Conservation (phyloP, 1,284 basidiomycete species). For the Inonotus obliquus region DNA sequence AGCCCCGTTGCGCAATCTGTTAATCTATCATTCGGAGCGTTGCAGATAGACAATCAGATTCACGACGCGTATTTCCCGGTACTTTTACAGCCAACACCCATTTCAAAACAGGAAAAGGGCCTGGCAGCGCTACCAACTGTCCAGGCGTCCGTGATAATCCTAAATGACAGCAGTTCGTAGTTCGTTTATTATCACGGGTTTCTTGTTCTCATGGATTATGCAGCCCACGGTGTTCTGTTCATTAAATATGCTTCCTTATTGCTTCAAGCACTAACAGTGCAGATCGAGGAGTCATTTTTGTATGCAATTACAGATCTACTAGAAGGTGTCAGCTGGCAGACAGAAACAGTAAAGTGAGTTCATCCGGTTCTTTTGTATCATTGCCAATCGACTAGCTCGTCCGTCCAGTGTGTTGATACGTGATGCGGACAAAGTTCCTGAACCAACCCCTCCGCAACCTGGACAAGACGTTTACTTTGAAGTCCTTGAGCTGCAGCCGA, state of each 20-base stretch:
- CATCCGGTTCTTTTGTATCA: background rate
- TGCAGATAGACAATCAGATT: constrained; percentile 97
- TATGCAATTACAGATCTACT: constrained; percentile 93
- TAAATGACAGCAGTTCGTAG: constrained; percentile 85
- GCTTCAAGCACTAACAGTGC: constrained; percentile 92
- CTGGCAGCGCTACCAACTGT: constrained; percentile 88
- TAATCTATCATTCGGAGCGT: constrained; percentile 79
- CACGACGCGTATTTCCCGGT: constrained; percentile 97
- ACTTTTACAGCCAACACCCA: constrained; percentile 90
- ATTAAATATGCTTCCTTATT: constrained; percentile 97
- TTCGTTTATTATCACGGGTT: background rate
- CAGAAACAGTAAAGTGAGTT: constrained; percentile 68
- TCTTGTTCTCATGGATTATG: constrained; percentile 1
- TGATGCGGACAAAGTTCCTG: constrained; percentile 72
- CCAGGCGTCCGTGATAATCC: constrained; percentile 82
- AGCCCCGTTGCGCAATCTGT: constrained; percentile 80
- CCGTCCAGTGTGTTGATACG: constrained; percentile 68
- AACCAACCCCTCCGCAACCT: constrained; percentile 61
- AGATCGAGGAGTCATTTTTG: constrained; percentile 95
- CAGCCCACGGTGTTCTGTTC: constrained; percentile 93
- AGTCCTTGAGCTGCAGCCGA: constrained; percentile 94
- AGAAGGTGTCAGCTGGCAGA: constrained; percentile 86
- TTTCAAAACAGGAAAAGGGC: constrained; percentile 78
- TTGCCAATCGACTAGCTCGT: constrained; percentile 7
- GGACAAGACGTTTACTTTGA: constrained; percentile 94